A percentile compares a stretch with the other conserved stretches of the same genome.
Conservation (phyloP, 164 flowering plant genomes). For the Aristolochia contorta region DNA sequence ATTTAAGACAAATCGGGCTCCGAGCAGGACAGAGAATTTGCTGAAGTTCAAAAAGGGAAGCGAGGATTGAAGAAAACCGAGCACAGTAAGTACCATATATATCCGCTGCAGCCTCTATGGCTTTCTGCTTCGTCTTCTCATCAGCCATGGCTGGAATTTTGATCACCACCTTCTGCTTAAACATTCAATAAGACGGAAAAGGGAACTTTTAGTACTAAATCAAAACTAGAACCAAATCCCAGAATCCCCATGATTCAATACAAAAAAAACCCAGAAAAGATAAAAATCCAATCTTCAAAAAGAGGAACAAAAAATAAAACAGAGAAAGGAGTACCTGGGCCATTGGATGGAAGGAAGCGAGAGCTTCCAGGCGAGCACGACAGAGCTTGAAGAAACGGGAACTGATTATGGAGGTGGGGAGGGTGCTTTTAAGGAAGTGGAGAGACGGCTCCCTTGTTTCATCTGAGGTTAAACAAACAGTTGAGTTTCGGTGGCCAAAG, state of each 20-base stretch:
- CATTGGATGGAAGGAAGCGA: slow-evolving; percentile 2
- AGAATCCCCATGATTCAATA: background rate
- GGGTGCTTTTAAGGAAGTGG: background rate
- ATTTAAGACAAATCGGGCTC: too few species aligned
- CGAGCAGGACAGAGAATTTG: background rate
- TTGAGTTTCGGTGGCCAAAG: too few species aligned
- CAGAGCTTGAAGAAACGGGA: background rate
- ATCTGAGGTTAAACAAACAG: too few species aligned
- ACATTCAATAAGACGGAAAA: background rate
- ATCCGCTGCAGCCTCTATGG: slow-evolving; percentile 90
- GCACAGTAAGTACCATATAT: slow-evolving; percentile 39
- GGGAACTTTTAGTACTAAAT: too few species aligned
- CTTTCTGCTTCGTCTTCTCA: slow-evolving; percentile 84
- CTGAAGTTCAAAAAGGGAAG: background rate
- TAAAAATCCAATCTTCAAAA: background rate
- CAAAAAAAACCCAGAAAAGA: background rate
- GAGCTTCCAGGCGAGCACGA: background rate
- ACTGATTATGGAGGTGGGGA: background rate
- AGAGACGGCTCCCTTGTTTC: background rate
- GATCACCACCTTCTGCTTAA: slow-evolving; percentile 66
- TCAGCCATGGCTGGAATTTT: slow-evolving; percentile 86
- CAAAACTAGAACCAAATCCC: too few species aligned
- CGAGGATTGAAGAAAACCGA: background rate
- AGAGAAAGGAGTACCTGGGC: slow-evolving; percentile 6
- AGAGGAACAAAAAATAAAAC: background rate